Evolutionary conservation across 306 rosid species (phyloP).

Genomic region (Medicago truncatula): MtrunA17r5.0-ANR NC_053049.1:46669501-46670000

Average conservation of each 20-base stretch:
- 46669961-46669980: not conserved
- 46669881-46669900: constrained; percentile 8
- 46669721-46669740: constrained; percentile 28
- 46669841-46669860: constrained; percentile 18
- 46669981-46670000: constrained; percentile 7
- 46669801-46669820: not conserved
- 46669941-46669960: constrained; percentile 17
- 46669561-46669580: constrained; percentile 99
- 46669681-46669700: constrained; percentile 30
- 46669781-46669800: not conserved
- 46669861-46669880: constrained; percentile 11
- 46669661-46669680: constrained; percentile 26
- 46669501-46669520: constrained; percentile 95
- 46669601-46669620: constrained; percentile 99
- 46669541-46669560: constrained; percentile 99
- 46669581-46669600: constrained; percentile 88
- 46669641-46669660: constrained; percentile 36
- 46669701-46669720: constrained; percentile 21
- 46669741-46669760: constrained; percentile 29
- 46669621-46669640: constrained; percentile 97
- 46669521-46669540: constrained; percentile 95
- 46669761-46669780: constrained; percentile 11
- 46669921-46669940: not conserved
- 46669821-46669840: constrained; percentile 25
- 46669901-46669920: constrained; percentile 14